Conservation (phyloP, 2,329 filamentous ascomycete genomes). For the Penicillium sp. region DNA sequence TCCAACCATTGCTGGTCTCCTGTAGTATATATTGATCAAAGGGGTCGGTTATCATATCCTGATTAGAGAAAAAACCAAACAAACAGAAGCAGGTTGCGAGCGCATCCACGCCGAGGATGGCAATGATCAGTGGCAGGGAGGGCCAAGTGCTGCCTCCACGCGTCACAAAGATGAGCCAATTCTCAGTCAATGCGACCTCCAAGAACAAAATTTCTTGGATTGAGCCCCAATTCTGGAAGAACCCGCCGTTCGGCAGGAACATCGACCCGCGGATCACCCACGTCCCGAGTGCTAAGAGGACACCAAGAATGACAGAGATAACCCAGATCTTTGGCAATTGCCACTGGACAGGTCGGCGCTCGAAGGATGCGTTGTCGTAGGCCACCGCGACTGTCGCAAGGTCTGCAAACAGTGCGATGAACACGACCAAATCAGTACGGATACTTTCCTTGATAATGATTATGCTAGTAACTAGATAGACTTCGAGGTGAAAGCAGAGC, state of each 20-base stretch:
- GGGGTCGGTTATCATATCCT: slow-evolving; percentile 40
- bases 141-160: slow-evolving; percentile 77
- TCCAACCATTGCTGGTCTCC: slow-evolving; percentile 57
- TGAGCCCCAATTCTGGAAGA: slow-evolving; percentile 75
- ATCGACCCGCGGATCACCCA: slow-evolving; percentile 75
- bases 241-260: slow-evolving; percentile 70
- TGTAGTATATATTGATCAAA: slow-evolving; percentile 23
- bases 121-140: slow-evolving; percentile 71
- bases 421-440: slow-evolving; percentile 74
- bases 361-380: slow-evolving; percentile 78
- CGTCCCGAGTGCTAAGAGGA: slow-evolving; percentile 70
- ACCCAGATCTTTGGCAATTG: slow-evolving; percentile 83
- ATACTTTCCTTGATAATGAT: slow-evolving; percentile 81
- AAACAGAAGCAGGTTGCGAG: slow-evolving; percentile 74
- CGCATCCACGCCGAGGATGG: slow-evolving; percentile 72
- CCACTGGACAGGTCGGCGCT: slow-evolving; percentile 78
- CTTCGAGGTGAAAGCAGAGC: slow-evolving; percentile 73
- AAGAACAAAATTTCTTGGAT: slow-evolving; percentile 84
- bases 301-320: slow-evolving; percentile 63
- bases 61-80: slow-evolving; percentile 74
- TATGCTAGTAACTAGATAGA: slow-evolving; percentile 79
- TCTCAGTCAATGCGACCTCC: slow-evolving; percentile 88
- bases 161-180: slow-evolving; percentile 96
- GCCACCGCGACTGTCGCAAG: slow-evolving; percentile 78
- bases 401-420: slow-evolving; percentile 79